Evolutionary conservation across 225 moss, liverwort and hornwort species (phyloP).

Genomic region (Sphagnum tenellum): DNA sequence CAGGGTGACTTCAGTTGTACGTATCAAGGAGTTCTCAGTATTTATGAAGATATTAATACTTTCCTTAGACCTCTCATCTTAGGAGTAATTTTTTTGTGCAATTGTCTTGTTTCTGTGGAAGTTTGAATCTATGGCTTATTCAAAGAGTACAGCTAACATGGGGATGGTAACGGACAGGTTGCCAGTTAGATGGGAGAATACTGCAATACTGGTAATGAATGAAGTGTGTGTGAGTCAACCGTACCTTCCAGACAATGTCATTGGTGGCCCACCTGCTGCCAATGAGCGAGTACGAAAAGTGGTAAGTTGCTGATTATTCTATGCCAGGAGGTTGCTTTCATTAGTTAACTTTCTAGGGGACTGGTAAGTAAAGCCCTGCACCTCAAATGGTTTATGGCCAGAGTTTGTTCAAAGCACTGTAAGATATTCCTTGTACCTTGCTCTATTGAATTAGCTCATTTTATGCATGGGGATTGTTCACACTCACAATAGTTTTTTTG

Average conservation of each 20-base stretch:
- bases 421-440: background rate
- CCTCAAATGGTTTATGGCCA: too few relatives aligned
- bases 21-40: too few relatives aligned
- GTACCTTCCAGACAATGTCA: conserved; percentile 83
- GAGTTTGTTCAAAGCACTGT: background rate
- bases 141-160: too few relatives aligned
- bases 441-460: background rate
- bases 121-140: too few relatives aligned
- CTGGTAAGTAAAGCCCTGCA: too few relatives aligned
- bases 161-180: conserved; percentile 34
- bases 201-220: conserved; percentile 86
- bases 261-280: conserved; percentile 80
- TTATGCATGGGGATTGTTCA: background rate
- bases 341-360: too few relatives aligned
- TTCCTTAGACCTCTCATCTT: too few relatives aligned
- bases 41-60: too few relatives aligned
- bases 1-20: too few relatives aligned
- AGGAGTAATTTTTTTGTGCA: too few relatives aligned
- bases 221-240: conserved; percentile 87
- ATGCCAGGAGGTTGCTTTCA: background rate
- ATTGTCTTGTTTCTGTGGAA: too few relatives aligned
- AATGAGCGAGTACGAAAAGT: conserved; percentile 99
- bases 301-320: conserved; percentile 62
- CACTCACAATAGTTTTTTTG: too few relatives aligned
- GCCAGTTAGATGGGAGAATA: conserved; percentile 96